Conservation (phyloP, 129 eudicot species). For the Flaveria bidentis region DNA sequence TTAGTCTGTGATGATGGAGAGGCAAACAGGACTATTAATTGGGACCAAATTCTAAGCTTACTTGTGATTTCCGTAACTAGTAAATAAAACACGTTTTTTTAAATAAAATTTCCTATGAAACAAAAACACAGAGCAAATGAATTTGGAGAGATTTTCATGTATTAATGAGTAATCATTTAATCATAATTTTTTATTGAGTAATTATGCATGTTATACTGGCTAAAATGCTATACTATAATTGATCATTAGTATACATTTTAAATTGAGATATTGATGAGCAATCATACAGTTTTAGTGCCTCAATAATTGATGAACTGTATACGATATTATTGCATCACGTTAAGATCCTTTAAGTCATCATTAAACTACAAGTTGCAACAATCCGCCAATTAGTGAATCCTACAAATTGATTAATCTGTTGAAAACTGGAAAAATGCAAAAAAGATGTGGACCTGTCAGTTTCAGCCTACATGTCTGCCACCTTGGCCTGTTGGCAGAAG, state of each 20-base stretch:
- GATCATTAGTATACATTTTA: neutral
- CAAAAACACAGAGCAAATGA: constrained; percentile 1
- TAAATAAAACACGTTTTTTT: neutral
- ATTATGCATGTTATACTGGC: constrained; percentile 17
- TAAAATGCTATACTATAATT: constrained; percentile 1
- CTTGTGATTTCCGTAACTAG: constrained; percentile 6
- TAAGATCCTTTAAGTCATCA: constrained; percentile 3
- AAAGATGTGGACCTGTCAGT: neutral
- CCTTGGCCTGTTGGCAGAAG: neutral
- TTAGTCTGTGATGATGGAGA: neutral
- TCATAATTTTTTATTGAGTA: neutral
- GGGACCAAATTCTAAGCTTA: constrained; percentile 4
- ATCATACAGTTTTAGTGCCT: neutral
- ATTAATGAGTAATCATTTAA: neutral
- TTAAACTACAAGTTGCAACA: constrained; percentile 11
- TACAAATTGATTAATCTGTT: neutral
- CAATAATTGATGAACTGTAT: constrained; percentile 3
- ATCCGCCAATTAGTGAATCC: neutral
- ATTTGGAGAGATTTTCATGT: constrained; percentile 6
- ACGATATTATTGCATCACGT: neutral
- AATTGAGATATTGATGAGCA: constrained; percentile 10
- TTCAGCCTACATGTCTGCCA: constrained; percentile 3
- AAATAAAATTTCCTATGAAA: neutral
- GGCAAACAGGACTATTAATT: neutral
- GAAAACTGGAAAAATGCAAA: neutral